phyloP scores from a whole-genome alignment of 345 rosid species.

The Cardamine resedifolia region DNA sequence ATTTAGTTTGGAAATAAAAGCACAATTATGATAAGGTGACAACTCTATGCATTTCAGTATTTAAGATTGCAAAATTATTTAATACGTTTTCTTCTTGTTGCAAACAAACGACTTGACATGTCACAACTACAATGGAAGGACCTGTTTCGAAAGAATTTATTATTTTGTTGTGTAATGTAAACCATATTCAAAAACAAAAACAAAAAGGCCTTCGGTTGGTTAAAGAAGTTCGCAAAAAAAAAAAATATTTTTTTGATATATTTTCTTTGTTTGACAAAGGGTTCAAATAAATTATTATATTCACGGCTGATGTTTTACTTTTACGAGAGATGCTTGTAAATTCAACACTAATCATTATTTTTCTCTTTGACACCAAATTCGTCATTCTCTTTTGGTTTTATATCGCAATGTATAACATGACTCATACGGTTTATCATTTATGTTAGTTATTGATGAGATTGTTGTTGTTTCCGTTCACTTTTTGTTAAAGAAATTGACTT shows the following conservation, averaged over 20 bases:
- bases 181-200: background rate
- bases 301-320: too few species aligned
- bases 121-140: conserved; percentile 16
- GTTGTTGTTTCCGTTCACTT: background rate
- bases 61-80: background rate
- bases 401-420: background rate
- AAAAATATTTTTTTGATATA: too few species aligned
- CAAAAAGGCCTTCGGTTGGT: too few species aligned
- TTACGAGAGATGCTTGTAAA: too few species aligned
- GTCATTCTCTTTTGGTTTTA: background rate
- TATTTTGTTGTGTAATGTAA: background rate
- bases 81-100: background rate
- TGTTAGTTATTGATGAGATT: background rate
- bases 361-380: too few species aligned
- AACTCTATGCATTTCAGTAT: background rate
- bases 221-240: too few species aligned
- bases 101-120: conserved; percentile 14
- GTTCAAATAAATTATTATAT: too few species aligned
- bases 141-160: background rate
- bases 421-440: background rate
- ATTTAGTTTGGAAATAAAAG: background rate
- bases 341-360: too few species aligned
- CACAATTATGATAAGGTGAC: background rate
- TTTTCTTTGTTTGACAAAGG: too few species aligned
- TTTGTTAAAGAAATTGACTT: background rate